Evolutionary conservation across 495 filamentous ascomycete species (phyloP), one percentile per base, ranked within the genome.

Genomic region (Neurospora discreta): DNA sequence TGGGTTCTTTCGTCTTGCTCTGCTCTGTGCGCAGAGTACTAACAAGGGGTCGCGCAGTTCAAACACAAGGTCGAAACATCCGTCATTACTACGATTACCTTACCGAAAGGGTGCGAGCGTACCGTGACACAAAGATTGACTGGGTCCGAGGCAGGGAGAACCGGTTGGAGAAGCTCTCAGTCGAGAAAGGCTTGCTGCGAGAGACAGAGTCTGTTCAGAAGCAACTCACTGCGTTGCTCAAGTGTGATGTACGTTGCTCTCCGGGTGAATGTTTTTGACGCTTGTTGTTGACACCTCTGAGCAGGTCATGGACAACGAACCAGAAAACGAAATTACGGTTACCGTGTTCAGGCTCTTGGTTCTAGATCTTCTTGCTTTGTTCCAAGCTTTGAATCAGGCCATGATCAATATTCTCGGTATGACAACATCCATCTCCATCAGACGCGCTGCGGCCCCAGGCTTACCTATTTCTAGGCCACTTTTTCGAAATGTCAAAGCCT

Each of bases 351-450:
- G 95, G 73, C 85, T 99, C 77, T 82, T 99, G 46, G 95, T 96
- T 11, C 85, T 95, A 76, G 95, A 99, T 79, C 86, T 99, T 36
- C 81, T 99, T 70, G 91, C 90, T 6, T 84, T 99, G 52, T 99
- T 97, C 81, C 92, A 95, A 74, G 92, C 97, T 42, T 90, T 98
- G 85, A 99, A 99, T 75, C 94, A 98, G 82, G 95, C 91, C 30
- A 95, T 96, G 75, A 98, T 99, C 82, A 99, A 97, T 81, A 92
- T 99, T 72, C 86, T 99, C 70, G 93, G 95, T 95, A 86, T 75
- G 87, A 71, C 10, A 4, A 26, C 39, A 44, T 65, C 38, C 7
- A 67, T 39, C 0, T 41, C 38, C 10, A 16, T 58, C n/a, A 13
- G 40, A 16, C 30, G 40, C 52, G 36, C 20, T 5, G n/a, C 13